Evolutionary conservation across 305 asterid genomes (phyloP).

Genomic region (Fraxinus baroniana): DNA sequence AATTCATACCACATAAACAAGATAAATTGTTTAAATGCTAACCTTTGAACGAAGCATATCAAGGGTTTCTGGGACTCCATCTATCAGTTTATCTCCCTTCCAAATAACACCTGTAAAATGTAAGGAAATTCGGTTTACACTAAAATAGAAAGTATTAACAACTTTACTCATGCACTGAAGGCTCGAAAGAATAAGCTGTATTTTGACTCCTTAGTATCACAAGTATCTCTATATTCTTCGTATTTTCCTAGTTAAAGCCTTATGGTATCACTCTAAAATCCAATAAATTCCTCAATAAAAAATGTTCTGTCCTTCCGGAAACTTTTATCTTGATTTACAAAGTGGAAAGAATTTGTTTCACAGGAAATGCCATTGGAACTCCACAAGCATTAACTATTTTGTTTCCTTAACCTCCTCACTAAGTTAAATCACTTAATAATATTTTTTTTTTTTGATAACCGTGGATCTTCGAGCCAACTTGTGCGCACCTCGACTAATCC

Average conservation of each 20-base stretch:
- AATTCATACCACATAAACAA: neutral
- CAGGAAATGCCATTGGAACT: neutral
- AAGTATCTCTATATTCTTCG: constrained; percentile 2
- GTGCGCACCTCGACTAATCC: too few relatives aligned
- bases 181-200: neutral
- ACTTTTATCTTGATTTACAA: neutral
- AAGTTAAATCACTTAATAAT: neutral
- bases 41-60: constrained; percentile 96
- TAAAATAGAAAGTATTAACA: neutral
- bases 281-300: constrained; percentile 1
- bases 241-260: neutral
- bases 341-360: neutral
- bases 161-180: neutral
- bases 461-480: too few relatives aligned
- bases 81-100: constrained; percentile 95
- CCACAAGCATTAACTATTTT: neutral
- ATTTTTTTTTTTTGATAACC: too few relatives aligned
- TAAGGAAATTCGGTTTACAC: constrained; percentile 17
- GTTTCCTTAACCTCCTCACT: neutral
- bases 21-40: constrained; percentile 3
- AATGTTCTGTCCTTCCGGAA: neutral
- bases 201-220: neutral
- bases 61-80: constrained; percentile 97
- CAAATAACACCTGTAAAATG: constrained; percentile 83
- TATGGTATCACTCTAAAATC: constrained; percentile 5